Base-by-base conservation (phyloP, 768 basidiomycete species). In the Lactarius pseudohatsudake region DNA sequence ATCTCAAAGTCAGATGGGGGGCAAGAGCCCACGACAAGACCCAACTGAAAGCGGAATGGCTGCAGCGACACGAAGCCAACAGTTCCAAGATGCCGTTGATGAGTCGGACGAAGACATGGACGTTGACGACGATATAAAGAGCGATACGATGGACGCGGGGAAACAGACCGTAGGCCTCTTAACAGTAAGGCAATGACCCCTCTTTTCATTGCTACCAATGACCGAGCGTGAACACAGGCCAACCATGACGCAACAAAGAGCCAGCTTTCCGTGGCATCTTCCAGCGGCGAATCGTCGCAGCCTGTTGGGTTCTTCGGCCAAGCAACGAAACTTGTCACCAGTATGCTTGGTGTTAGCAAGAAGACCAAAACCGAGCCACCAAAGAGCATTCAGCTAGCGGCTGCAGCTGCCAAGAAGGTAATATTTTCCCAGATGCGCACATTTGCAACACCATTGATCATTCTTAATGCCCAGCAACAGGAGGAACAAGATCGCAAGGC, bases 381-480 rank as follows among this genome's bases (percentile, higher is more conserved):
- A 50, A 94, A 93, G 80, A 91, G 88, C 57, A 74, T 94, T 36
- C 90, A 92, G 72, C 82, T 88, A 67, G 93, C 94, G 18, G 90
- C 92, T 0, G 84, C 84, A 20, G 91, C 86, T 2, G 93, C 92
- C 3, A 96, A 93, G 80, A 96, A 90, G 88, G 95, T 94, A 20
- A n/a, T 80, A 72, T 11, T 11, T 34, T 40, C 16, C 36, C 55
- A 55, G 20, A 45, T 61, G 22, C 60, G 64, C 70, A 0, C 57
- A 4, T 30, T 56, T 40, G 34, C 40, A 28, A n/a, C 53, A 56
- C 2, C 36, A 47, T 45, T 67, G 28, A 62, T 30, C 38, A 59
- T 60, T 36, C 13, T 38, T 38, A 55, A 6, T 55, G 47, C 59
- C 30, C 72, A 97, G 96, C 92, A 96, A 82, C 91, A 96, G 80